These are phyloP conservation scores for Jamesozyma spencerorum DNA, from an alignment of 805 yeast species.

Conservation along the genomic window DNA sequence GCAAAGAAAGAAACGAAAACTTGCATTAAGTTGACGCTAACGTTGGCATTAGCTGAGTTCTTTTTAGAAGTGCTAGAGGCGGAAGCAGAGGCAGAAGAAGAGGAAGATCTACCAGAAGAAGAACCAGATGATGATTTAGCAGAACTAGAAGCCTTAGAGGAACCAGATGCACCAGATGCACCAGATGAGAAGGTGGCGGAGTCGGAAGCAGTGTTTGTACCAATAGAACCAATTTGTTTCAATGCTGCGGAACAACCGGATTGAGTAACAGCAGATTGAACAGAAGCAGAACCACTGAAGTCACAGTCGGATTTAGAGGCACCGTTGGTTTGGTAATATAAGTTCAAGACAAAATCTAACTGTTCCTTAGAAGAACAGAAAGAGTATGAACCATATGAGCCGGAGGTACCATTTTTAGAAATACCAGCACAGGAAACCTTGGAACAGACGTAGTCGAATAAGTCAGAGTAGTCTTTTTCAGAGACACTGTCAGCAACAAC, in stretches of 20 bases:
- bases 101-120: constrained; percentile 14
- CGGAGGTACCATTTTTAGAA: constrained; percentile 50
- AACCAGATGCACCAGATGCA: constrained; percentile 15
- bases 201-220: constrained; percentile 44
- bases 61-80: not conserved
- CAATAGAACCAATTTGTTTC: constrained; percentile 59
- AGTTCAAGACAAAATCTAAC: constrained; percentile 55
- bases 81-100: constrained; percentile 18
- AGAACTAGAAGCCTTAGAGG: constrained; percentile 11
- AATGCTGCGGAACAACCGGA: constrained; percentile 49
- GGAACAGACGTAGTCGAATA: constrained; percentile 53
- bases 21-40: constrained; percentile 25
- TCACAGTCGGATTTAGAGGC: constrained; percentile 47
- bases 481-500: constrained; percentile 48
- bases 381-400: constrained; percentile 64
- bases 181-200: constrained; percentile 26
- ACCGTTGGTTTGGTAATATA: constrained; percentile 45
- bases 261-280: constrained; percentile 40
- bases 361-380: constrained; percentile 60
- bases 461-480: constrained; percentile 46
- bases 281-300: constrained; percentile 59
- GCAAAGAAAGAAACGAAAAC: constrained; percentile 27
- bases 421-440: constrained; percentile 52
- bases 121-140: constrained; percentile 8
- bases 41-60: constrained; percentile 15